Base-by-base conservation (phyloP, 2,329 filamentous ascomycete species). In the Botrytis byssoidea region DNA sequence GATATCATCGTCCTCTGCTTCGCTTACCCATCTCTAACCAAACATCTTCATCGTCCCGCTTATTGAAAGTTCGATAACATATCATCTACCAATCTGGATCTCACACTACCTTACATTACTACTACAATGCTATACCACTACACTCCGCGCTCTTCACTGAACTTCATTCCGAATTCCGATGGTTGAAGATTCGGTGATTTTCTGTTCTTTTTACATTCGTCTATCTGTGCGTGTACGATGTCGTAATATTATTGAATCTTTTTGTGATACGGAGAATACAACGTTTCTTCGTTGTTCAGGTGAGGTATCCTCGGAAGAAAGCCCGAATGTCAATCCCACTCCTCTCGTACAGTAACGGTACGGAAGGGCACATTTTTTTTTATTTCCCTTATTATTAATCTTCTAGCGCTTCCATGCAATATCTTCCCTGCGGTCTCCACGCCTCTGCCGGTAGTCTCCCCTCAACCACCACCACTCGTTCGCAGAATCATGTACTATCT, bases 351-450 rank as follows among this genome's bases (percentile, higher is more conserved):
- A 59, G 46, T 44, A 68, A 68, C 48, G 48, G 48, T 20, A 55
- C 66, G 66, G 61, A 61, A 72, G 70, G n/a, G 12, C 20, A 55
- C 35, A 55, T n/a, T 46, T 57, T 46, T 55, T 55, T 65, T 71
- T 48, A 29, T 37, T 71, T 64, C 69, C 60, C 69, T 67, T 42
- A 57, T 67, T 57, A 57, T 37, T 72, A 66, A 57, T 67, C 70
- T 72, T 57, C 70, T 72, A 72, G 70, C 70, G 70, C 61, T 72
- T 72, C 70, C 46, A 72, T 66, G 60, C 59, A 67, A 57, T 42
- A 10, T 48, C 42, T 64, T 32, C 70, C 60, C 70, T 70, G 55
- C 25, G 32, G 55, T 70, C 40, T 61, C 68, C 60, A 40, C 69
- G 59, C 68, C 44, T 55, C 70, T 72, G 61, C 48, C 70, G 70